These are phyloP conservation scores for Leccinum imitatum DNA, from an alignment of 768 basidiomycete species.

Conservation along the genomic window DNA sequence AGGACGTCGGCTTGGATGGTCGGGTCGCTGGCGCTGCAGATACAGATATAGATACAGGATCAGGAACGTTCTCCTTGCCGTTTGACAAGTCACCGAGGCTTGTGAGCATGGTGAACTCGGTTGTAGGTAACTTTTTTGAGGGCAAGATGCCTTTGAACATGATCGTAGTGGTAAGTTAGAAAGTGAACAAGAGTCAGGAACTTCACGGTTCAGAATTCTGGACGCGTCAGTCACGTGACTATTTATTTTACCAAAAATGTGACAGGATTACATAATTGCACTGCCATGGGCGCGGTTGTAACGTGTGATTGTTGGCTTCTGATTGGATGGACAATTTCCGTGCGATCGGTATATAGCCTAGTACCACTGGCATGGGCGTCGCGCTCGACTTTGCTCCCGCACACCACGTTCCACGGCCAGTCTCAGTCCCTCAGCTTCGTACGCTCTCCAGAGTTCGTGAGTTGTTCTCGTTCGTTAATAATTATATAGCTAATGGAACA, in stretches of 20 bases:
- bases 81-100: constrained; percentile 45
- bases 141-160: constrained; percentile 87
- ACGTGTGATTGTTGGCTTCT: constrained; percentile 2
- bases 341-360: constrained; percentile 30
- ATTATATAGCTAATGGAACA: constrained; percentile 11
- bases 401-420: background rate
- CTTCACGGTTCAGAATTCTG: constrained; percentile 30
- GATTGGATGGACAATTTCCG: constrained; percentile 32
- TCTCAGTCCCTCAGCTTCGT: background rate
- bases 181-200: background rate
- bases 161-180: constrained; percentile 4
- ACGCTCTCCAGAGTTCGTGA: background rate
- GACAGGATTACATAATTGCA: constrained; percentile 18
- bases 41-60: constrained; percentile 34
- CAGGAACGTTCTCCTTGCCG: constrained; percentile 72
- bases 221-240: constrained; percentile 35
- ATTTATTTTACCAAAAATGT: constrained; percentile 27
- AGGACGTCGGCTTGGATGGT: constrained; percentile 17
- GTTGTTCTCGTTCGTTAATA: constrained; percentile 5
- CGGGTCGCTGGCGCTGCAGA: constrained; percentile 30
- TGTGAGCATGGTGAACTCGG: constrained; percentile 76
- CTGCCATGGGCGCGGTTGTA: constrained; percentile 16
- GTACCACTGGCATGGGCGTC: background rate
- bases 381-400: constrained; percentile 2
- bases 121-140: constrained; percentile 60